These are phyloP conservation scores for Boletus sensibilis DNA, from an alignment of 768 basidiomycete species.

Conservation along the genomic window DNA sequence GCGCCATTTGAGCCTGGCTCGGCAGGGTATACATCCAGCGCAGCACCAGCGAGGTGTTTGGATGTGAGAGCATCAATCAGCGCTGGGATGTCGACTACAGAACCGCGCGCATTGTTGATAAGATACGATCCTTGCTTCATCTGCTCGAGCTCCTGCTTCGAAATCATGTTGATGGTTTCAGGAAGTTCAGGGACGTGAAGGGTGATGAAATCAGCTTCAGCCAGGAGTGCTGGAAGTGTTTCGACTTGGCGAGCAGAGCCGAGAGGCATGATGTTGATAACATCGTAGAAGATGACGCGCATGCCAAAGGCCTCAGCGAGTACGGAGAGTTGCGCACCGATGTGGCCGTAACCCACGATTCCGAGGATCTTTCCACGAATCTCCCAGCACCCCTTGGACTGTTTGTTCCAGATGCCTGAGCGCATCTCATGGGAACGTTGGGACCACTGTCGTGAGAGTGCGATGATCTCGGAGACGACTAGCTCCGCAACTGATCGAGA, in stretches of 20 bases:
- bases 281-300: conserved; percentile 92
- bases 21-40: conserved; percentile 91
- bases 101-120: conserved; percentile 97
- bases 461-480: conserved; percentile 91
- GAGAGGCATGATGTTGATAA: conserved; percentile 96
- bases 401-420: conserved; percentile 95
- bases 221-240: conserved; percentile 68
- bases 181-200: conserved; percentile 96
- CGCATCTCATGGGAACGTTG: conserved; percentile 88
- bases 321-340: conserved; percentile 95
- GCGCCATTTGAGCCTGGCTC: conserved; percentile 93
- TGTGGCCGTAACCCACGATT: conserved; percentile 98
- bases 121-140: conserved; percentile 97
- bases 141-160: conserved; percentile 64
- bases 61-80: conserved; percentile 77
- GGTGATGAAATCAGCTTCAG: conserved; percentile 87
- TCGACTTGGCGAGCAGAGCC: conserved; percentile 92
- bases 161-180: conserved; percentile 95
- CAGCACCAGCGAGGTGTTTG: conserved; percentile 83
- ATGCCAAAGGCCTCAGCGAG: conserved; percentile 96
- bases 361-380: conserved; percentile 96
- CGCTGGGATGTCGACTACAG: conserved; percentile 92
- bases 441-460: conserved; percentile 89
- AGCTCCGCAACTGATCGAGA: conserved; percentile 98
- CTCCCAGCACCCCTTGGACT: conserved; percentile 98